Evolutionary conservation across 331 rosid genomes (phyloP), one percentile per base, ranked within the genome.

Genomic region (Telfairia occidentalis): DNA sequence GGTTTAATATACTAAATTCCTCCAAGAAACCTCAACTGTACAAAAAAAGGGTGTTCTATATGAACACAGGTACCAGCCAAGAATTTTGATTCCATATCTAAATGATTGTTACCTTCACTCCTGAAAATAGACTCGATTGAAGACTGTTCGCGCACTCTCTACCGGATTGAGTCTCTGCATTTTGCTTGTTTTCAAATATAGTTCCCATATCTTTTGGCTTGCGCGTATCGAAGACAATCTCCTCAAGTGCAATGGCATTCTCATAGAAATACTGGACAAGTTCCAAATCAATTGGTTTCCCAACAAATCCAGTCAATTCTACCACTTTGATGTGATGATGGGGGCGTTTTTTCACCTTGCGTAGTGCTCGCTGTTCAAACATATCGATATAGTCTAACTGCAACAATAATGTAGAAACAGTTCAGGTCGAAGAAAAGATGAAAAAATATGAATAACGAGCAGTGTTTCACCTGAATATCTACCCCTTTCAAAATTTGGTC

Each of bases 181-280:
- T 65, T 65, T 40, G 73, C 50, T 65, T n/a, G 8, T 35, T 40
- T 23, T 65, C 73, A 65, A 65, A 65, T 40, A 65, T 37, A 9
- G 50, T 65, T 65, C 73, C 50, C 46, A 65, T 40, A 21, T 35
- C 9, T 9, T 21, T 35, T 11, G 50, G 73, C 72, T 32, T 65
- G 15, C 72, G 72, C 11, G 72, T 38, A 19, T 65, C 72, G 15
- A 65, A 38, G 30, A 65, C 11, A 9, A 65, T 65, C 72, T 37
- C 40, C 72, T 65, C 72, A 65, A 65, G 72, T 16, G 72, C 72
- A n/a, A 65, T 12, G 30, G 72, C 72, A 37, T 65, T 65, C 72
- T 65, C 45, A 19, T 28, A 8, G 30, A 65, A 65, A 65, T 34
- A 65, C 72, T 7, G 10, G 19, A 38, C 72, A 34, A 65, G 72